Conservation (phyloP, 2,329 filamentous ascomycete genomes). For the Pleurostoma richardsiae region DNA sequence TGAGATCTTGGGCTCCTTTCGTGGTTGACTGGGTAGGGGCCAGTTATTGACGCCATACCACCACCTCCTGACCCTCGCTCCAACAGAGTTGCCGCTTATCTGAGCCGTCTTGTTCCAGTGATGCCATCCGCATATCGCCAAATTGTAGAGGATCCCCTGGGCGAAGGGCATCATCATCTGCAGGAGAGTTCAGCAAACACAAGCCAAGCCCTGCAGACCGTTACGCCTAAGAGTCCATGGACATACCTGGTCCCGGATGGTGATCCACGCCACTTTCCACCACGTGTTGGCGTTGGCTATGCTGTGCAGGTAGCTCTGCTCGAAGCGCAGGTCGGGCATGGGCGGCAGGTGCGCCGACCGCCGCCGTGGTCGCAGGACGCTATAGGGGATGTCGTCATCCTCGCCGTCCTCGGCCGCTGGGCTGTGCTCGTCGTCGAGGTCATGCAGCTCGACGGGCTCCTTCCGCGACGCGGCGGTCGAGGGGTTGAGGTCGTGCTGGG, state of each 20-base stretch:
- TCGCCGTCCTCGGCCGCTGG: slow-evolving; percentile 33
- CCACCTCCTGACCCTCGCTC: slow-evolving; percentile 78
- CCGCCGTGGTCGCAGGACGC: slow-evolving; percentile 52
- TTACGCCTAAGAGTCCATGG: neutral
- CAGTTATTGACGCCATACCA: slow-evolving; percentile 96
- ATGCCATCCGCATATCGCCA: slow-evolving; percentile 82
- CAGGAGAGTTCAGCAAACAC: neutral
- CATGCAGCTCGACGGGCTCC: slow-evolving; percentile 44
- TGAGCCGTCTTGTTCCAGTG: slow-evolving; percentile 79
- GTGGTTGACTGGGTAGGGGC: slow-evolving; percentile 40
- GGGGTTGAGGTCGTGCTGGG: slow-evolving; percentile 72
- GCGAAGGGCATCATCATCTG: slow-evolving; percentile 80
- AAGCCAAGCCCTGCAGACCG: too few relatives aligned
- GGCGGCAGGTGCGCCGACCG: slow-evolving; percentile 47
- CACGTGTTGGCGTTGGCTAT: slow-evolving; percentile 74
- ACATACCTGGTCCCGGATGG: slow-evolving; percentile 76
- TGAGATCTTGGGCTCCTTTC: too few relatives aligned
- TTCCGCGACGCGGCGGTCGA: slow-evolving; percentile 68
- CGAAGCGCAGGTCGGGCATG: slow-evolving; percentile 88
- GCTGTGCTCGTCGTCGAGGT: slow-evolving; percentile 31
- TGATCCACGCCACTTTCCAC: slow-evolving; percentile 79
- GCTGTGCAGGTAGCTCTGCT: slow-evolving; percentile 95
- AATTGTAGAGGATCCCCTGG: slow-evolving; percentile 85
- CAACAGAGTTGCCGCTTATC: slow-evolving; percentile 70
- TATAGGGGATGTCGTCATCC: slow-evolving; percentile 66